Evolutionary conservation across 805 yeast species (phyloP).

Genomic region (Saccharomycopsis guyanensis): DNA sequence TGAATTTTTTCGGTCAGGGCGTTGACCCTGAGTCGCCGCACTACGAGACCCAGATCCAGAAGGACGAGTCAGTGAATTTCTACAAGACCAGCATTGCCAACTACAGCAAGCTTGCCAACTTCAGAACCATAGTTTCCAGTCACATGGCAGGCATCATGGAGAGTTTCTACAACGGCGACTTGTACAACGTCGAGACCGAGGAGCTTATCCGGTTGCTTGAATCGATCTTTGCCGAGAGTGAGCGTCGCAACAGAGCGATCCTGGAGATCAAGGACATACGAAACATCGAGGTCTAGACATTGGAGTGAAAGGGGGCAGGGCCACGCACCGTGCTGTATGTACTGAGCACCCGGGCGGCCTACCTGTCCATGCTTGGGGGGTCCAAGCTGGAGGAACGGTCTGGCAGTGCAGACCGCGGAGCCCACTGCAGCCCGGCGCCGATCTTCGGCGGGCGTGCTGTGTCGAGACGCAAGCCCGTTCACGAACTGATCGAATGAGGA

Average conservation of each 20-base stretch:
- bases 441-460: too few species aligned
- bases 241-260: slow-evolving; percentile 33
- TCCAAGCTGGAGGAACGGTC: too few species aligned
- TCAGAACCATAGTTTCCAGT: slow-evolving; percentile 15
- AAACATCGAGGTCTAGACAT: slow-evolving; percentile 22
- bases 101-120: slow-evolving; percentile 15
- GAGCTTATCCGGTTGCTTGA: slow-evolving; percentile 32
- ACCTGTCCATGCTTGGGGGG: too few species aligned
- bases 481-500: too few species aligned
- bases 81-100: slow-evolving; percentile 14
- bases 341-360: too few species aligned
- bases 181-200: slow-evolving; percentile 34
- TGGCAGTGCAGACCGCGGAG: too few species aligned
- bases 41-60: not conserved
- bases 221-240: slow-evolving; percentile 34
- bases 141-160: slow-evolving; percentile 37
- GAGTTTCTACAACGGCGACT: slow-evolving; percentile 37
- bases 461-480: too few species aligned
- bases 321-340: not conserved
- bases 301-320: not conserved
- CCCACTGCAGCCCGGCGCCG: too few species aligned
- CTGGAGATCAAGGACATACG: slow-evolving; percentile 36
- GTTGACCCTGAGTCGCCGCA: not conserved
- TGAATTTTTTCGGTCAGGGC: slow-evolving; percentile 7
- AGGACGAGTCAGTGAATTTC: slow-evolving; percentile 3